Conservation (phyloP, 805 yeast genomes). For the Candida lessepsii region DNA sequence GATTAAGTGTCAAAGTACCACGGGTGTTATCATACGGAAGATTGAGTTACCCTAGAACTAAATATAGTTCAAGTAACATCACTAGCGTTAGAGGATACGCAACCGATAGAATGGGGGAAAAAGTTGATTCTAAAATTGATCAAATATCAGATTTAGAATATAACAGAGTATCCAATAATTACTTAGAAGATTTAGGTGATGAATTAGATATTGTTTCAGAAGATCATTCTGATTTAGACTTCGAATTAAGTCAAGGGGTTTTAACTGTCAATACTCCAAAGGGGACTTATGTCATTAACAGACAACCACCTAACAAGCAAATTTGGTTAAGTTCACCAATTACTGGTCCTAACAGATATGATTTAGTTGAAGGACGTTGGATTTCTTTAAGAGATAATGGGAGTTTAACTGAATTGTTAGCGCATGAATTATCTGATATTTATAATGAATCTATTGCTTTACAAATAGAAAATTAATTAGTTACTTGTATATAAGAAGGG, state of each 20-base stretch:
- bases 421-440: slow-evolving; percentile 31
- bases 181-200: slow-evolving; percentile 67
- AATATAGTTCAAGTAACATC: no score
- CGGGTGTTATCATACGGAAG: slow-evolving; percentile 1
- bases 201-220: slow-evolving; percentile 70
- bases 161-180: slow-evolving; percentile 61
- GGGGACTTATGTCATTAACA: slow-evolving; percentile 90
- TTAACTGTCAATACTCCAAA: slow-evolving; percentile 62
- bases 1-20: slow-evolving; percentile 1
- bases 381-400: slow-evolving; percentile 65
- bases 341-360: slow-evolving; percentile 83
- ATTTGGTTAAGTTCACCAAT: slow-evolving; percentile 94
- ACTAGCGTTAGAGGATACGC: slow-evolving; percentile 10
- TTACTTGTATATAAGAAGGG: no score
- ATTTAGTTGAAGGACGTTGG: slow-evolving; percentile 75
- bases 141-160: slow-evolving; percentile 52
- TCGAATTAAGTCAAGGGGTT: slow-evolving; percentile 85
- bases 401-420: slow-evolving; percentile 33
- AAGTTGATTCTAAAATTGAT: slow-evolving; percentile 40
- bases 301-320: slow-evolving; percentile 96
- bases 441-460: slow-evolving; percentile 23
- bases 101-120: slow-evolving; percentile 15
- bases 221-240: slow-evolving; percentile 59
- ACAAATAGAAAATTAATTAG: slow-evolving; percentile 16
- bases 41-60: neutral